Percentiles rank a stretch among this genome's conserved stretches.
phyloP scores from a whole-genome alignment of 169 alveolate genomes.

The Eimeria maxima region DNA sequence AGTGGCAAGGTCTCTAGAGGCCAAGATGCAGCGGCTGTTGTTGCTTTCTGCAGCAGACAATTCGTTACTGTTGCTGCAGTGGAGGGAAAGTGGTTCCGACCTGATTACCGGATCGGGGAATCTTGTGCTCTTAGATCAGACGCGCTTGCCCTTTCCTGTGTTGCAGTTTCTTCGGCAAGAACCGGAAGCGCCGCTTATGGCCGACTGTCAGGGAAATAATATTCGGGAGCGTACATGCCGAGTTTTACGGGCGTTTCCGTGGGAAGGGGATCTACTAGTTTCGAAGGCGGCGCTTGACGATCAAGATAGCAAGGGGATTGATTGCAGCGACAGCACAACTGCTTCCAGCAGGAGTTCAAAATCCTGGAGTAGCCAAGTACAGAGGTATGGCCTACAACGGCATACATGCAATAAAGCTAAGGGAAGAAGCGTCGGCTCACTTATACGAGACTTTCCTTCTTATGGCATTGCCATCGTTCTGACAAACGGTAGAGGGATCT shows the following conservation, averaged over 20 bases:
- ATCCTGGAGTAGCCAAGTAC: background rate
- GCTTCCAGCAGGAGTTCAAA: background rate
- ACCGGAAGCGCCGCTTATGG: background rate
- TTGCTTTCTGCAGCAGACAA: conserved; percentile 69
- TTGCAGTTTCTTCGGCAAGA: conserved; percentile 40
- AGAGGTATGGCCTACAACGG: background rate
- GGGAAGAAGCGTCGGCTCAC: background rate
- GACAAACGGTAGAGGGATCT: conserved; percentile 2
- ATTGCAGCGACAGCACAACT: background rate
- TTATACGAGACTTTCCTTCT: conserved; percentile 18
- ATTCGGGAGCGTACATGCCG: background rate
- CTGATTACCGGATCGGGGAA: conserved; percentile 13
- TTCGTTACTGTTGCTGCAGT: conserved; percentile 57
- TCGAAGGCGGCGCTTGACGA: background rate
- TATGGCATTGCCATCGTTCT: conserved; percentile 44
- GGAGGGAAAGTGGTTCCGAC: conserved; percentile 41
- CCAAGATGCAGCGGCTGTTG: conserved; percentile 75
- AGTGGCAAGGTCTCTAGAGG: conserved; percentile 37
- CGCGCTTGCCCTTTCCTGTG: conserved; percentile 20
- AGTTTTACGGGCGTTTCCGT: background rate
- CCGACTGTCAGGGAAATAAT: background rate
- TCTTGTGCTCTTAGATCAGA: conserved; percentile 43
- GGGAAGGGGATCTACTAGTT: conserved; percentile 29
- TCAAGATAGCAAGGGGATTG: background rate
- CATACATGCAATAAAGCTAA: background rate